phyloP scores from a whole-genome alignment of 345 rosid species.

The Litchi chinensis region DNA sequence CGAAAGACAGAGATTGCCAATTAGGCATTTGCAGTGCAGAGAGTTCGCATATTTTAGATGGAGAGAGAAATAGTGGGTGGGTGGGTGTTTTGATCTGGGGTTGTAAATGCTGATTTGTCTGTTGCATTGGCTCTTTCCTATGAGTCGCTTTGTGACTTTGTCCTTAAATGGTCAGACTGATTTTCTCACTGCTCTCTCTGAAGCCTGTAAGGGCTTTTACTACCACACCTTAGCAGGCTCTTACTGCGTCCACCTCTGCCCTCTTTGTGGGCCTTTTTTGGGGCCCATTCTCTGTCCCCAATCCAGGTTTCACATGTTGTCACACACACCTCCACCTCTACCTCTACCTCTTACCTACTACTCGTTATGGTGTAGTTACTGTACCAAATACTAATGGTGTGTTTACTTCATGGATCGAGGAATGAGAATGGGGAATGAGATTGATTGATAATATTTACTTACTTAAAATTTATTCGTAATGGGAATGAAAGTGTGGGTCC shows the following conservation, averaged over 20 bases:
- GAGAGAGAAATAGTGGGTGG: background rate
- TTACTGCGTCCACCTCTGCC: slow-evolving; percentile 15
- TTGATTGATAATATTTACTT: no score
- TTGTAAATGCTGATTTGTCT: slow-evolving; percentile 39
- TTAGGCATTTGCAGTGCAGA: slow-evolving; percentile 7
- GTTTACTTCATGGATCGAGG: no score
- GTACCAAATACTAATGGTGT: no score
- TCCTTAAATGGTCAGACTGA: background rate
- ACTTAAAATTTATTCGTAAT: no score
- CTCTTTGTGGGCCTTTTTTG: background rate
- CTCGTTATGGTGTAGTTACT: no score
- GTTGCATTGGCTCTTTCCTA: slow-evolving; percentile 28
- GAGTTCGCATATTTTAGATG: background rate
- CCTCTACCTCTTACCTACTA: background rate
- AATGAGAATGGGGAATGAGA: no score
- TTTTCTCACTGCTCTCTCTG: background rate
- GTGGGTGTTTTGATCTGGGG: slow-evolving; percentile 2
- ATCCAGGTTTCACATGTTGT: slow-evolving; percentile 28
- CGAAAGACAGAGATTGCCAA: slow-evolving; percentile 13
- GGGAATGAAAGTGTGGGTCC: no score
- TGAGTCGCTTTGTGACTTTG: slow-evolving; percentile 8
- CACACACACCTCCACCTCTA: background rate
- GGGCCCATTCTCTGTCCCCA: slow-evolving; percentile 20
- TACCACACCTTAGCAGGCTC: slow-evolving; percentile 2
- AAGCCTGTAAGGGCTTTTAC: slow-evolving; percentile 21